A percentile compares a stretch with the other conserved stretches of the same genome.
Conservation (phyloP, 1,284 basidiomycete genomes). For the Pterulicium gracile region DNA sequence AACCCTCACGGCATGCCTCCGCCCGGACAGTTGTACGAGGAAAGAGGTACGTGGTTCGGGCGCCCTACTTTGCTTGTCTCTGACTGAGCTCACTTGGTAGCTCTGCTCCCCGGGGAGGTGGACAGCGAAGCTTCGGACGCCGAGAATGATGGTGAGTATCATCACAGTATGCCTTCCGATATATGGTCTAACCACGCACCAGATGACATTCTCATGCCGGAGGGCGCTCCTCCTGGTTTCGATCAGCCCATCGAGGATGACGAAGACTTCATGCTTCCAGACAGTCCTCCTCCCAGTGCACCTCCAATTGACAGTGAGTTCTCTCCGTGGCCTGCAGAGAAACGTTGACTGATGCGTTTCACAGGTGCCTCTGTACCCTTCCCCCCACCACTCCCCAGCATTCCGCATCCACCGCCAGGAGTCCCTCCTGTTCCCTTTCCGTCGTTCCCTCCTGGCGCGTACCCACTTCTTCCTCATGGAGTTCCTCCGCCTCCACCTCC, state of each 20-base stretch:
- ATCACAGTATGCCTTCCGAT: conserved; percentile 3
- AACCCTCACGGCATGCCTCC: conserved; percentile 95
- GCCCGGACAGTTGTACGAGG: conserved; percentile 90
- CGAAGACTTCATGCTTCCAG: conserved; percentile 82
- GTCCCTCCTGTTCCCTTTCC: conserved; percentile 20
- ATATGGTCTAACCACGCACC: conserved; percentile 20
- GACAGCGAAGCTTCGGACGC: conserved; percentile 40
- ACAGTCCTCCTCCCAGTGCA: conserved; percentile 58
- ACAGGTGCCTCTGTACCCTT: conserved; percentile 17
- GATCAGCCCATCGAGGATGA: conserved; percentile 43
- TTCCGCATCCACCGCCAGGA: conserved; percentile 18
- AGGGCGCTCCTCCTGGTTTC: conserved; percentile 58
- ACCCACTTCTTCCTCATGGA: conserved; percentile 18
- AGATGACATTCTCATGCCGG: conserved; percentile 61
- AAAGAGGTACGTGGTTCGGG: conserved; percentile 51
- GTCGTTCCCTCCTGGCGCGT: conserved; percentile 23
- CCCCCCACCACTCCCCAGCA: conserved; percentile 20
- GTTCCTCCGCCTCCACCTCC: conserved; percentile 20
- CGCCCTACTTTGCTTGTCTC: neutral
- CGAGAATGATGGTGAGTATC: conserved; percentile 28
- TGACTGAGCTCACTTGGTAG: conserved; percentile 22
- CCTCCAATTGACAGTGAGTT: conserved; percentile 13
- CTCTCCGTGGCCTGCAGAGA: conserved; percentile 14
- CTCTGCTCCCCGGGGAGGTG: conserved; percentile 49
- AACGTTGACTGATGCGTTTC: conserved; percentile 8